Evolutionary conservation across 2,329 filamentous ascomycete genomes (phyloP).

Genomic region (Colletotrichum orchidophilum): DNA sequence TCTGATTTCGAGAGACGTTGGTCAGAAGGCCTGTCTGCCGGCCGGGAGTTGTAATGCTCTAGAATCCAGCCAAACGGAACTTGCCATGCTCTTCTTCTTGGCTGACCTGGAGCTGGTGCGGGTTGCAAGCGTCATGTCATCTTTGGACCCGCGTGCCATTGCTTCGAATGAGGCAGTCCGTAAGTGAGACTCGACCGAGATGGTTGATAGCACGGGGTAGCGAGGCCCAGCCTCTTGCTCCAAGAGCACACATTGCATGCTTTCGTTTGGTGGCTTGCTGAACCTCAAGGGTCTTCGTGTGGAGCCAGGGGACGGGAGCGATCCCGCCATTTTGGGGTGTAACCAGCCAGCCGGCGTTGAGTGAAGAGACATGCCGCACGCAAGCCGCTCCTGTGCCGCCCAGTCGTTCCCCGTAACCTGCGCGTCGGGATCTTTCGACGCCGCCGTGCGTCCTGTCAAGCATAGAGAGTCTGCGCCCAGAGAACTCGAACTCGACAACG

Average conservation of each 20-base stretch:
- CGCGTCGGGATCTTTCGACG: not conserved
- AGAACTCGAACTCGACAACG: slow-evolving; percentile 1
- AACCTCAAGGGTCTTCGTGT: slow-evolving; percentile 1
- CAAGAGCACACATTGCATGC: slow-evolving; percentile 13
- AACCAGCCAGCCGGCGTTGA: slow-evolving; percentile 16
- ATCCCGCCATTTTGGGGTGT: slow-evolving; percentile 20
- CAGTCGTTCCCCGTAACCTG: not conserved
- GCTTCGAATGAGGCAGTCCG: slow-evolving; percentile 3
- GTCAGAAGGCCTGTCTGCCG: not conserved
- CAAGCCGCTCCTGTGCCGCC: not conserved
- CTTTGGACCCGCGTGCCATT: slow-evolving; percentile 7
- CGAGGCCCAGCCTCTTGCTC: not conserved
- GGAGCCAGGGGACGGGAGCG: slow-evolving; percentile 4
- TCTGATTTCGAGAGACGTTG: not conserved
- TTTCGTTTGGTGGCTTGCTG: slow-evolving; percentile 17
- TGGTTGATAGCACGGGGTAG: not conserved
- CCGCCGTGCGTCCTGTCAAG: slow-evolving; percentile 5
- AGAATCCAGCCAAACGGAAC: not conserved
- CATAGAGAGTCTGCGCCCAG: not conserved
- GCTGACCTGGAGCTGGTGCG: not conserved
- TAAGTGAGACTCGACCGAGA: not conserved
- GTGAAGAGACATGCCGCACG: slow-evolving; percentile 20
- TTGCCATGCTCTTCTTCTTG: slow-evolving; percentile 1
- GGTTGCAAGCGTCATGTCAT: slow-evolving; percentile 14
- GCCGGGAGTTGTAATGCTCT: not conserved